Evolutionary conservation across 1,139 yeast genomes (phyloP), one percentile per base, ranked within the genome.

Genomic region (Pneumocystis jirovecii): DNA sequence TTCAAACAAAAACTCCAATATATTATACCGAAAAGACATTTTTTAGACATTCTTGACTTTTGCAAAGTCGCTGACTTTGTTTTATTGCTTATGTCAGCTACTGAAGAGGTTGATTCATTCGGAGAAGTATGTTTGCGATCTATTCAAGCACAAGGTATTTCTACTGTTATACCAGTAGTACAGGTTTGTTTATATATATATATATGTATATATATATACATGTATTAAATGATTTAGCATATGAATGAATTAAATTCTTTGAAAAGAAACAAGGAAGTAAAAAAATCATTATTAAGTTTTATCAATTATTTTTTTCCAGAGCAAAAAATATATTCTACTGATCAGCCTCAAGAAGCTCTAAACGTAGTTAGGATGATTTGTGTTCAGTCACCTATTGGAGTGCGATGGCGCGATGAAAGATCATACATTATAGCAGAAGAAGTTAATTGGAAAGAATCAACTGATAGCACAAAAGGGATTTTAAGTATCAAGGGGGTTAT

Each of bases 91-190:
- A 78, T 93, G 62, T 89, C 96, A 64, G 96, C 96, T 7, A 78
- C 82, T 25, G 82, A 85, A 65, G 97, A 93, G 76, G 95, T 91
- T 61, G 91, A 86, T 68, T 81, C 81, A 56, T 83, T 84, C 71
- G 98, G 98, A 61, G 98, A 93, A 76, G 89, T 88, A 70, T 83
- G 91, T 60, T 80, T 95, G 68, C 83, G 97, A 75, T 87, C 96
- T 1, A 81, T 91, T 61, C 90, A 89, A 72, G 83, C 93, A 25
- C 98, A 95, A 77, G 98, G 98, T 79, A 86, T 93, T 37, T 86
- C 96, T 0, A 83, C 89, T 10, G 85, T 84, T 1, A 78, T 87
- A 67, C 95, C 96, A 35, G 89, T 90, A 7, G 83, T 93, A 44
- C 84, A 60, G 31, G 61, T 31, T 10, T 21, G 19, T 60, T 31